phyloP scores from a whole-genome alignment of 495 filamentous ascomycete genomes.

The Hypoxylon subgilvum region DNA sequence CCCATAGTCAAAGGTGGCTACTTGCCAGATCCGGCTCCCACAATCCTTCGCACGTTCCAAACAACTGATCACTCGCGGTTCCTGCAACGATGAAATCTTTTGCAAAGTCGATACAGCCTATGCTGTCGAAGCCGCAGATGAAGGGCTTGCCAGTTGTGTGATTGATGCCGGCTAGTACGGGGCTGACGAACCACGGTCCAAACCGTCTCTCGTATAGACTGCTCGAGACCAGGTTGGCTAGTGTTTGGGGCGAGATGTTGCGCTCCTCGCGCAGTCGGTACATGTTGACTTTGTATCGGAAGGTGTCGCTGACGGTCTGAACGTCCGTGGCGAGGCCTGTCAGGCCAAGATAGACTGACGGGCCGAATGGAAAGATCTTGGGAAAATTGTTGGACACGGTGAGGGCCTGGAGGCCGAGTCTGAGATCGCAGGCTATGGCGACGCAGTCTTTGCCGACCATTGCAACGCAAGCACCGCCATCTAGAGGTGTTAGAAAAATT shows the following conservation, averaged over 20 bases:
- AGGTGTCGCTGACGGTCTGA: constrained; percentile 90
- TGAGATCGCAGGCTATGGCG: constrained; percentile 98
- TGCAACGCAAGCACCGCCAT: constrained; percentile 94
- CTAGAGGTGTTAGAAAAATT: too few species aligned
- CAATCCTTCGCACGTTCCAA: constrained; percentile 96
- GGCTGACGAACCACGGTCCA: constrained; percentile 93
- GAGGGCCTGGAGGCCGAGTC: constrained; percentile 93
- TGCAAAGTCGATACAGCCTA: constrained; percentile 98
- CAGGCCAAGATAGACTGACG: constrained; percentile 90
- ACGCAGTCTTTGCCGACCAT: constrained; percentile 99
- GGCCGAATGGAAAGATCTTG: constrained; percentile 99
- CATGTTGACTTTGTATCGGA: constrained; percentile 99
- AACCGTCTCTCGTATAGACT: constrained; percentile 93
- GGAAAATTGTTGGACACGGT: constrained; percentile 99
- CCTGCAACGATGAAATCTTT: constrained; percentile 99
- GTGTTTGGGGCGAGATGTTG: constrained; percentile 87
- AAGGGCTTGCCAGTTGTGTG: constrained; percentile 91
- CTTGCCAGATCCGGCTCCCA: constrained; percentile 96
- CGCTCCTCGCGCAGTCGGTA: constrained; percentile 98
- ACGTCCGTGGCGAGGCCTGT: constrained; percentile 97
- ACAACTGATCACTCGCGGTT: constrained; percentile 94
- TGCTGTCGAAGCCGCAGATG: constrained; percentile 98
- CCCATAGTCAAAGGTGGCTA: constrained; percentile 2
- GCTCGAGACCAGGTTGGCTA: constrained; percentile 92
- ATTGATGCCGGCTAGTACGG: constrained; percentile 92